Percentiles rank a stretch among this genome's conserved stretches.
Evolutionary conservation across 192 early-diverging fungal genomes (phyloP).

Genomic region (Linnemannia exigua): DNA sequence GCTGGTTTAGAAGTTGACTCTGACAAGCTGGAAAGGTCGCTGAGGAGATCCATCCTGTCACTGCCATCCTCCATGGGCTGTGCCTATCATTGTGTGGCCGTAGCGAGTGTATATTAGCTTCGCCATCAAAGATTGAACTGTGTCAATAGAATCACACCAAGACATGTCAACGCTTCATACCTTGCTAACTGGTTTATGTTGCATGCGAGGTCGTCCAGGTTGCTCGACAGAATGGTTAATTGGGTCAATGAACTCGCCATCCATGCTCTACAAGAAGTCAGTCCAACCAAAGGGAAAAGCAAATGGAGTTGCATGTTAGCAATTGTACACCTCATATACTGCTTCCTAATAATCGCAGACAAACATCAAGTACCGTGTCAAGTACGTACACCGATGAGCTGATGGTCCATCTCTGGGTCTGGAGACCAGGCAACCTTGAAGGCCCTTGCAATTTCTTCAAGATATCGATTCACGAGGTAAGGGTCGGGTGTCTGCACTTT

Average conservation of each 20-base stretch:
- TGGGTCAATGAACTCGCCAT: conserved; percentile 48
- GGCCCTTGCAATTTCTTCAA: conserved; percentile 89
- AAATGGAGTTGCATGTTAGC: not conserved
- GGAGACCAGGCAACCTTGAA: conserved; percentile 83
- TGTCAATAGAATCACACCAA: not conserved
- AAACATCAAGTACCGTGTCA: not conserved
- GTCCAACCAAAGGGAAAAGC: not conserved
- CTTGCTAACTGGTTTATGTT: conserved; percentile 11
- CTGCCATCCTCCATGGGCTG: conserved; percentile 27
- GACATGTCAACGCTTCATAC: not conserved
- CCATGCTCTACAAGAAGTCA: conserved; percentile 22
- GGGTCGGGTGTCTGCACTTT: conserved; percentile 82
- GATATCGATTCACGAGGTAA: conserved; percentile 85
- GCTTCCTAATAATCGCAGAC: not conserved
- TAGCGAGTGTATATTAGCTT: no score
- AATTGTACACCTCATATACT: not conserved
- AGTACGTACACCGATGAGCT: conserved; percentile 50
- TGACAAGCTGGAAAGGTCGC: conserved; percentile 21
- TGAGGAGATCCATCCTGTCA: conserved; percentile 30
- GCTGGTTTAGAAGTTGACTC: conserved; percentile 36
- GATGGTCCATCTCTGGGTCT: conserved; percentile 59
- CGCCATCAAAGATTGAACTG: not conserved
- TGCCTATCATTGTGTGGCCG: not conserved
- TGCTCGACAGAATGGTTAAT: conserved; percentile 30
- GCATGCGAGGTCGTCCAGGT: conserved; percentile 14